A percentile compares a stretch with the other conserved stretches of the same genome.
phyloP scores from a whole-genome alignment of 106 monocot genomes.

The Agapanthus africanus region DNA sequence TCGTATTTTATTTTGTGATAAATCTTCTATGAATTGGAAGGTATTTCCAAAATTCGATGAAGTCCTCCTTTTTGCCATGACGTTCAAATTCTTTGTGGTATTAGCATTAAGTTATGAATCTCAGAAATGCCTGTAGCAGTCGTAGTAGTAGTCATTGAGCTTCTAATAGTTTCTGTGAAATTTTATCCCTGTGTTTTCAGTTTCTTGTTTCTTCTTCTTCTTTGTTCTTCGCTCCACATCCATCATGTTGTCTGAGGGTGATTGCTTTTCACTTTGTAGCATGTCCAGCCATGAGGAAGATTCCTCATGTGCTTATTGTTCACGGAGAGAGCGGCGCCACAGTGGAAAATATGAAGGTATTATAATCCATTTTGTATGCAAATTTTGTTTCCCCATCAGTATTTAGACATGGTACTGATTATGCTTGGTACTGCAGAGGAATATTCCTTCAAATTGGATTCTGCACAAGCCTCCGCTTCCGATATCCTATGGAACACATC shows the following conservation, averaged over 20 bases:
- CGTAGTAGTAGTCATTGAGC: too few relatives aligned
- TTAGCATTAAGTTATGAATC: not conserved
- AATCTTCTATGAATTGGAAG: not conserved
- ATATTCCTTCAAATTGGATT: conserved; percentile 67
- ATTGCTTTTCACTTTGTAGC: conserved; percentile 27
- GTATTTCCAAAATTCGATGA: not conserved
- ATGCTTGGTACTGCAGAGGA: conserved; percentile 31
- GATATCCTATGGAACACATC: conserved; percentile 96
- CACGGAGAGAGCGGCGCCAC: conserved; percentile 77
- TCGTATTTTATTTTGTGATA: not conserved
- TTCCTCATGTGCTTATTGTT: conserved; percentile 79
- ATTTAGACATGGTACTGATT: not conserved
- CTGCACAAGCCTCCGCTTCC: conserved; percentile 91
- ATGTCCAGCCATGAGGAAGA: conserved; percentile 58
- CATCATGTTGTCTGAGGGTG: not conserved
- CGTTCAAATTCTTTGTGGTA: not conserved
- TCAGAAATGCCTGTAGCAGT: not conserved
- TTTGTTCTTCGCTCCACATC: not conserved
- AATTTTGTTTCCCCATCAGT: conserved; percentile 4
- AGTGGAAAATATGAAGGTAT: conserved; percentile 59
- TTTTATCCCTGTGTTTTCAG: not conserved
- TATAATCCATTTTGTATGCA: not conserved
- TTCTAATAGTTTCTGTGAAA: not conserved
- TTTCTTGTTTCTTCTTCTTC: not conserved
- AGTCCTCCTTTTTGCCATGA: not conserved